Evolutionary conservation across 495 filamentous ascomycete genomes (phyloP), one percentile per base, ranked within the genome.

Genomic region (Bryoglossum gracile): DNA sequence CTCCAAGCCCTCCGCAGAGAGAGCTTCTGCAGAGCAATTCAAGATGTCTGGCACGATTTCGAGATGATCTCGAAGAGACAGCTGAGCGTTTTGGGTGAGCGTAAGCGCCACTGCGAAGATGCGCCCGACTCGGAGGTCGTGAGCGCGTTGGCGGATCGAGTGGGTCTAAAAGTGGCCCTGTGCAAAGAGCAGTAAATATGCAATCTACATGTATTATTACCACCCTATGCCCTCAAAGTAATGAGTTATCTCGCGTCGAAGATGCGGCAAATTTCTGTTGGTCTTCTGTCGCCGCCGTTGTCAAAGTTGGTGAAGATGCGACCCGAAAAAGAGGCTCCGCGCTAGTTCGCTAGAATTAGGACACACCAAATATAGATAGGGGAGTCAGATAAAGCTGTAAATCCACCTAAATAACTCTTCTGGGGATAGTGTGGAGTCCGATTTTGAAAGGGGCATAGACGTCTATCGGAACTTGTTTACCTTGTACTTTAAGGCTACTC

Each of bases 1-100:
- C 61, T 71, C 68, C 58, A 57, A 55, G 57, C 55, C 54, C 50
- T 57, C 58, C 36, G 55, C 53, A 25, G 55, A 49, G 13, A 51
- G 21, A 9, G 37, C 49, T 22, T 58, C 58, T 22, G 44, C 52
- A 9, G 50, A 48, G 46, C 49, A 48, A 45, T 54, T 53, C 26
- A 56, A 21, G 39, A 53, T 53, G 30, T 56, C 53, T 19, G 50
- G 49, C 28, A 46, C 47, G 37, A 53, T 50, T 9, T 58, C 55
- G 40, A 56, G 46, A 19, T 61, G 51, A 46, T 61, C 50, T 47
- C 53, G 51, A 3, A 57, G 46, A 10, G 53, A 54, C 5, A 57
- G 51, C 23, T 38, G 57, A 38, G 53, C 45, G 39, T 46, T 56
- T 28, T 52, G 30, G n/a, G 40, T 34, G 39, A 46, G 41, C 18